Base-by-base conservation (phyloP, 176 grass and related monocot genomes). In the Rhynchospora tenuis region DNA sequence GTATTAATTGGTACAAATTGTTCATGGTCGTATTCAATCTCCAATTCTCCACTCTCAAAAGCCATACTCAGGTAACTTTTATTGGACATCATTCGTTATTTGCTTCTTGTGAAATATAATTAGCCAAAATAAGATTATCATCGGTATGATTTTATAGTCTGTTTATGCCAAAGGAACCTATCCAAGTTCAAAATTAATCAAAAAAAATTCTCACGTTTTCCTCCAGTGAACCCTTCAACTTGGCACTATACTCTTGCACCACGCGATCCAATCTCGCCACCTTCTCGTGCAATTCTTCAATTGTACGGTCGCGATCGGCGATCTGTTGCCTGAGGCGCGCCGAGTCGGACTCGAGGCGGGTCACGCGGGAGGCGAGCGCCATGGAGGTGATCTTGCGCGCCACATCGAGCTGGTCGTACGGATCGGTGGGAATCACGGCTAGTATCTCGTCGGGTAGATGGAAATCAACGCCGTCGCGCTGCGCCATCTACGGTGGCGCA, bases 321-420 rank as follows among this genome's bases (percentile, higher is more conserved):
- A 99, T 81, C 84, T 92, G 86, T 2, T 89, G 80, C 57, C 89
- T 83, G 77, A 99, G 88, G 63, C 85, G 88, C 17, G 68, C 87
- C 16, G 87, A 85, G 73, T 95, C 96, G 7, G 80, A 90, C 84
- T 99, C 96, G 26, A 99, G 89, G 29, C 80, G 81, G 74, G 89
- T 90, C 73, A 99, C 93, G 73, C 93, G 96, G 44, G 93, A 99
- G 51, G 89, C 51, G 79, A 99, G 90, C 79, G 96, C 96, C 96
- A 99, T 91, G 83, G 96, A 95, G 46, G 96, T 95, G 91, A 99
- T 99, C 93, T 94, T 94, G 68, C 93, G 87, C 45, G 96, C 96
- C 48, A 99, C 57, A 83, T 99, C 96, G 45, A 95, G 93, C 89
- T 93, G 96, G 88, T 93, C 96, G 83, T 98, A 98, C 80, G 96